A percentile compares a stretch with the other conserved stretches of the same genome.
phyloP scores from a whole-genome alignment of 2,329 filamentous ascomycete species.

The Cercospora berteroae region DNA sequence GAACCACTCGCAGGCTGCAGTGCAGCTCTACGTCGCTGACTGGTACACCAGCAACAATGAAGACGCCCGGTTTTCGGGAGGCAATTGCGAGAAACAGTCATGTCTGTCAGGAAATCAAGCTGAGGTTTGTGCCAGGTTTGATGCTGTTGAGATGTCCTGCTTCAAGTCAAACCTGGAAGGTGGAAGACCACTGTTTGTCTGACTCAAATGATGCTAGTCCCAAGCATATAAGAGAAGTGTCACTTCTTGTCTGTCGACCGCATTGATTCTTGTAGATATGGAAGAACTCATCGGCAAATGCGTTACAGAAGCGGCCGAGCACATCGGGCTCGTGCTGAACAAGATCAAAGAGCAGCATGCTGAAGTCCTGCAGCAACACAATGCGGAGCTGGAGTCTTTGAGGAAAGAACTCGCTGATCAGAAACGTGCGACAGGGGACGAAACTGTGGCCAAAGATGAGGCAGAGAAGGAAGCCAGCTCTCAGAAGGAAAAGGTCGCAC shows the following conservation, averaged over 20 bases:
- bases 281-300: background rate
- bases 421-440: background rate
- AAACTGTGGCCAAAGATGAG: background rate
- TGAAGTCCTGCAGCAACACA: background rate
- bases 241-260: too few relatives aligned
- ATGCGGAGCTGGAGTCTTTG: background rate
- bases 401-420: background rate
- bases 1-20: background rate
- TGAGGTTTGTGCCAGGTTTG: background rate
- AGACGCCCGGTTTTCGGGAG: background rate
- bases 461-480: background rate
- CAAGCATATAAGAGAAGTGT: background rate
- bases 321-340: background rate
- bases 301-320: too few relatives aligned
- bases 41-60: background rate
- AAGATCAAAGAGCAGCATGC: background rate
- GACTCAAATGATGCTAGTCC: background rate
- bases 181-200: background rate
- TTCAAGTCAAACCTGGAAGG: background rate
- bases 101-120: background rate
- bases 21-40: background rate
- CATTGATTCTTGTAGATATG: background rate
- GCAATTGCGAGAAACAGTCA: background rate
- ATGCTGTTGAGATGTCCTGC: background rate
- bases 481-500: background rate